A percentile compares a stretch with the other conserved stretches of the same genome.
Evolutionary conservation across 139 green algal species (phyloP).

Genomic region (Pleodorina starrii): DNA sequence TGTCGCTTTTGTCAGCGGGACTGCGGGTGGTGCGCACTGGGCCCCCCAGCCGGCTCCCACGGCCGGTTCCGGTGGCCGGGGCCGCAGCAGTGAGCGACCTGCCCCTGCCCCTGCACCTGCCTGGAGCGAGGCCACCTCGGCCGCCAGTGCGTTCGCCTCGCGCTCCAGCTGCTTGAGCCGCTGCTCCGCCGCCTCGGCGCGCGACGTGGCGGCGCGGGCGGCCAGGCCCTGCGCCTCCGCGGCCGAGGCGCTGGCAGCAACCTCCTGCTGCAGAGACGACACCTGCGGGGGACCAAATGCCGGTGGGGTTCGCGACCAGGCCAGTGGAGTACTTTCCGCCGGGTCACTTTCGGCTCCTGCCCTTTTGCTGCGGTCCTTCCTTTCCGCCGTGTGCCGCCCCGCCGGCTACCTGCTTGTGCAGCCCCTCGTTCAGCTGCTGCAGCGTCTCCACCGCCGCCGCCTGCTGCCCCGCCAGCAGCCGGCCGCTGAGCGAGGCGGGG

Average conservation of each 20-base stretch:
- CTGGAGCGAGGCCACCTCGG: conserved; percentile 67
- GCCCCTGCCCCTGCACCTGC: too few relatives aligned
- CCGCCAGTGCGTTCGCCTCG: conserved; percentile 60
- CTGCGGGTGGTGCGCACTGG: too few relatives aligned
- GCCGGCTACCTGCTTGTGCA: conserved; percentile 41
- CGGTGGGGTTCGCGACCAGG: too few relatives aligned
- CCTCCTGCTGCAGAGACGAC: conserved; percentile 6
- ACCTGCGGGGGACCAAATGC: neutral
- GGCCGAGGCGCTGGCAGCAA: conserved; percentile 20
- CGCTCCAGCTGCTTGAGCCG: conserved; percentile 42
- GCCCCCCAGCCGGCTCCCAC: too few relatives aligned
- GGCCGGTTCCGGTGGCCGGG: too few relatives aligned
- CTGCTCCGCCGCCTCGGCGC: conserved; percentile 44
- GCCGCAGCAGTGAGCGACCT: too few relatives aligned
- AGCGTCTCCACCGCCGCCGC: conserved; percentile 1
- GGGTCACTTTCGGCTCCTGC: too few relatives aligned
- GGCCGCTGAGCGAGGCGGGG: neutral
- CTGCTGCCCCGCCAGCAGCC: conserved; percentile 18
- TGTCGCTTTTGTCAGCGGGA: too few relatives aligned
- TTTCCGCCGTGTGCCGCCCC: too few relatives aligned
- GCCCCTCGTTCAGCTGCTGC: conserved; percentile 35
- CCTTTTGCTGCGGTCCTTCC: too few relatives aligned
- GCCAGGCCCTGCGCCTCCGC: conserved; percentile 39
- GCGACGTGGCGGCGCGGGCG: neutral
- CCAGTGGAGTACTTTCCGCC: too few relatives aligned